Evolutionary conservation across 192 early-diverging fungal genomes (phyloP), one percentile per base, ranked within the genome.

Genomic region (Kickxella alabastrina): DNA sequence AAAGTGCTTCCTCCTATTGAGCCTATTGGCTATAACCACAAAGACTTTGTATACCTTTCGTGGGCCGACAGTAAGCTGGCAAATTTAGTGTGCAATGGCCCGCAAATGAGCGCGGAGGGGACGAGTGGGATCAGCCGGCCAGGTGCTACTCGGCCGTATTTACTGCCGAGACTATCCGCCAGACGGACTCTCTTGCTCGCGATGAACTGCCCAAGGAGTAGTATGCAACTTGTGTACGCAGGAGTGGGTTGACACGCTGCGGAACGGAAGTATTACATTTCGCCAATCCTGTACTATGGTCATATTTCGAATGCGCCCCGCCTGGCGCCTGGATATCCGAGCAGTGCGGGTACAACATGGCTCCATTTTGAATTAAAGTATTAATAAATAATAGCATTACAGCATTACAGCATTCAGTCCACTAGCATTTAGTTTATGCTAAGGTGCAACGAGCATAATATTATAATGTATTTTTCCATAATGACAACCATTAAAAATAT

Each of bases 241-340:
- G 21, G 56, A 63, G 49, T 75, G 71, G 71, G 61, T 49, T 9
- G 50, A 47, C 8, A 57, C 34, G 15, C 54, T 75, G 4, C 45
- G 54, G 9, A 23, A 37, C 6, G 57, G 57, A 59, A 63, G 32
- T 41, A 58, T 34, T 56, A 52, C 17, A 39, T 68, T 13, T 64
- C 72, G 12, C 72, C 72, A 12, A 32, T 75, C 22, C 50, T 75
- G 8, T 75, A 75, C 43, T 75, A 75, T 45, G 72, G 72, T 1
- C 72, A 75, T 38, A 68, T 75, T 29, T 61, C 72, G 0, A 66
- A 75, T 53, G 44, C 72, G 4, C 36, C 32, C 0, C 56, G 57
- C 1, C 72, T 75, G 18, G 72, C 72, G 48, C 65, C 4, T 75
- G 72, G 72, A 64, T 75, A 15, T 68, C 65, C 0, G 72, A 75